These are phyloP conservation scores for Primulina tabacum DNA, from an alignment of 257 asterid species.

Conservation along the genomic window DNA sequence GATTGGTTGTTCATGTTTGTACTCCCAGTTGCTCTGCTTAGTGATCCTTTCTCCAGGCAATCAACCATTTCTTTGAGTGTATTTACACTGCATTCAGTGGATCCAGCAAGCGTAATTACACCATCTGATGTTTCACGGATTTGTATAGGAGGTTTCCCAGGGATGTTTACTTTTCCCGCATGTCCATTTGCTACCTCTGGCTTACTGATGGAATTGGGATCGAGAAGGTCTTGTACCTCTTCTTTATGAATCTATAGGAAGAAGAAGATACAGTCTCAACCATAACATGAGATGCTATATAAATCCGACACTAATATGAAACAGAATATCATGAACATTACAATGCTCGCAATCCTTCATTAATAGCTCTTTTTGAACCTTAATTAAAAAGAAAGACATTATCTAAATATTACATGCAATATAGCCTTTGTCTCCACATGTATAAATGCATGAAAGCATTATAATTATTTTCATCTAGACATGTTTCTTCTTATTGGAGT, in stretches of 20 bases:
- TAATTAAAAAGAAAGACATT: background rate
- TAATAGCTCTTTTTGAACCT: too few relatives aligned
- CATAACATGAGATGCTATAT: slow-evolving; percentile 6
- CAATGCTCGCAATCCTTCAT: background rate
- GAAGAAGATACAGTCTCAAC: slow-evolving; percentile 16
- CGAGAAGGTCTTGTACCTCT: slow-evolving; percentile 95
- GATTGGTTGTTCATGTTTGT: slow-evolving; percentile 98
- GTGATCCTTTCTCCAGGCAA: slow-evolving; percentile 93
- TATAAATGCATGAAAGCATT: background rate
- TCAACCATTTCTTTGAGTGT: slow-evolving; percentile 94
- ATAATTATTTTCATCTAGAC: background rate
- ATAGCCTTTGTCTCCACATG: background rate
- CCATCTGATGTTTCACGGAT: slow-evolving; percentile 98
- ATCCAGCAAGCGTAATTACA: slow-evolving; percentile 97
- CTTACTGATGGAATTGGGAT: slow-evolving; percentile 46
- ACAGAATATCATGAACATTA: background rate
- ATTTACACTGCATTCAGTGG: slow-evolving; percentile 81
- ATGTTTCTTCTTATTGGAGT: background rate
- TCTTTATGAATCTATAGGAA: slow-evolving; percentile 85
- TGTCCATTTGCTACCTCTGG: slow-evolving; percentile 74
- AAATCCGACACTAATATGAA: background rate
- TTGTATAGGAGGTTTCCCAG: slow-evolving; percentile 89
- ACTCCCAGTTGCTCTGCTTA: slow-evolving; percentile 95
- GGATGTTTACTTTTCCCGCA: slow-evolving; percentile 57
- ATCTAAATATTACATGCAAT: background rate